Conservation (phyloP, 768 basidiomycete genomes). For the Trametes maxima region DNA sequence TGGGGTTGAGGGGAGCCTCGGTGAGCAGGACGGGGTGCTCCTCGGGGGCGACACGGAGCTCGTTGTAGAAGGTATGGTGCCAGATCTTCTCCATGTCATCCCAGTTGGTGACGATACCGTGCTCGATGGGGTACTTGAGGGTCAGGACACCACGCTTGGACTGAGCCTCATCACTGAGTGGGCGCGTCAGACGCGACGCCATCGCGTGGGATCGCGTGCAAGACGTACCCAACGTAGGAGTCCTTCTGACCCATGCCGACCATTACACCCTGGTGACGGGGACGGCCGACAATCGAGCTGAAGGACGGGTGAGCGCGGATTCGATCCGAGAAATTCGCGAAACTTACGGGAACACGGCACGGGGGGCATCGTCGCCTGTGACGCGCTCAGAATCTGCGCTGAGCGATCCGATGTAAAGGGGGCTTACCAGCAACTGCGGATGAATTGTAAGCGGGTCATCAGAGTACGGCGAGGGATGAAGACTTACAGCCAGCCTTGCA, state of each 20-base stretch:
- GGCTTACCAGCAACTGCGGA: conserved; percentile 57
- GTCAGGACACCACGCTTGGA: conserved; percentile 74
- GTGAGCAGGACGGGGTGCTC: conserved; percentile 92
- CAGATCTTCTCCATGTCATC: conserved; percentile 80
- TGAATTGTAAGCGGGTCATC: conserved; percentile 74
- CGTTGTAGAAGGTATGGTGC: conserved; percentile 86
- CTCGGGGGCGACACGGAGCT: conserved; percentile 90
- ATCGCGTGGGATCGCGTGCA: not conserved
- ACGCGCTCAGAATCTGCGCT: not conserved
- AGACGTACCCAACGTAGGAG: conserved; percentile 66
- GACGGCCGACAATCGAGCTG: conserved; percentile 71
- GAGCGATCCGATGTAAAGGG: not conserved
- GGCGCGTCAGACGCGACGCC: not conserved
- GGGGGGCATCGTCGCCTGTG: conserved; percentile 92
- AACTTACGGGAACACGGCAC: conserved; percentile 95
- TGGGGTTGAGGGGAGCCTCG: conserved; percentile 91
- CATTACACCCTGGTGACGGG: conserved; percentile 76
- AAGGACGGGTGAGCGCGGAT: not conserved
- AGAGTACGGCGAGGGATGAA: conserved; percentile 16
- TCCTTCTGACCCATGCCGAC: conserved; percentile 81
- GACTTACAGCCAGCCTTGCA: conserved; percentile 98
- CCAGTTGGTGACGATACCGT: conserved; percentile 77
- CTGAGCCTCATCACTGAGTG: conserved; percentile 64
- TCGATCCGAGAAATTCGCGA: not conserved
- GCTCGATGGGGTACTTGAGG: conserved; percentile 71